Evolutionary conservation across 768 basidiomycete genomes (phyloP).

Genomic region (Hebeloma cylindrosporum): DNA sequence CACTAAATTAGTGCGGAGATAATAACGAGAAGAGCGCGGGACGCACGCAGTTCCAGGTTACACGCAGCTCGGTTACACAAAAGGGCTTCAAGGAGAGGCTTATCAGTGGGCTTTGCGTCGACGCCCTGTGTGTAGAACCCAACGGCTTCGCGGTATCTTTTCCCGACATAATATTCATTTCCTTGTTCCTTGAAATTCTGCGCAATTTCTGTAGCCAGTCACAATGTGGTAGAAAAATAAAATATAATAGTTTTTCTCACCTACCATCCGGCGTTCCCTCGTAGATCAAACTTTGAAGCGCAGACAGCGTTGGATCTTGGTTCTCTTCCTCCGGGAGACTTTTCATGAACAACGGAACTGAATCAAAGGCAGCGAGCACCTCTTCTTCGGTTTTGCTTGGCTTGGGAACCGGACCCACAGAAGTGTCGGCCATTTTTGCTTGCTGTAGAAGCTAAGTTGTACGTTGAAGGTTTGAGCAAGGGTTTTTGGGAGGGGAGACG

Average conservation of each 20-base stretch:
- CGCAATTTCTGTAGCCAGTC: constrained; percentile 65
- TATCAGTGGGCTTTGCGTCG: constrained; percentile 76
- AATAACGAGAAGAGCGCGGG: constrained; percentile 1
- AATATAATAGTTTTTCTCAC: constrained; percentile 33
- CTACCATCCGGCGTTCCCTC: constrained; percentile 94
- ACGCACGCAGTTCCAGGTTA: constrained; percentile 82
- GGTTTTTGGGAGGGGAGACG: no score
- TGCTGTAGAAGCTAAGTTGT: no score
- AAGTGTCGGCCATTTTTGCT: no score
- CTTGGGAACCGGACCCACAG: constrained; percentile 37
- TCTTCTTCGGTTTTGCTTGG: constrained; percentile 34
- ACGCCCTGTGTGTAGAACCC: constrained; percentile 91
- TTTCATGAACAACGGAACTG: constrained; percentile 91
- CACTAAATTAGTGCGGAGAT: constrained; percentile 4
- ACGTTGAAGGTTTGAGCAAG: no score
- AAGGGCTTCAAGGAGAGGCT: constrained; percentile 58
- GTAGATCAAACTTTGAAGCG: constrained; percentile 80
- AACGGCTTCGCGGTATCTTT: constrained; percentile 82
- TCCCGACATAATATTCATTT: constrained; percentile 90
- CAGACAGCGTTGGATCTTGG: constrained; percentile 70
- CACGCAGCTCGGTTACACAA: constrained; percentile 91
- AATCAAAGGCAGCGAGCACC: constrained; percentile 51
- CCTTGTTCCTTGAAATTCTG: constrained; percentile 94
- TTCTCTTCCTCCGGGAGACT: constrained; percentile 69
- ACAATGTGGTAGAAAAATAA: neutral